Conservation (phyloP, 2,329 filamentous ascomycete species). For the Pseudocercospora macadamiae region DNA sequence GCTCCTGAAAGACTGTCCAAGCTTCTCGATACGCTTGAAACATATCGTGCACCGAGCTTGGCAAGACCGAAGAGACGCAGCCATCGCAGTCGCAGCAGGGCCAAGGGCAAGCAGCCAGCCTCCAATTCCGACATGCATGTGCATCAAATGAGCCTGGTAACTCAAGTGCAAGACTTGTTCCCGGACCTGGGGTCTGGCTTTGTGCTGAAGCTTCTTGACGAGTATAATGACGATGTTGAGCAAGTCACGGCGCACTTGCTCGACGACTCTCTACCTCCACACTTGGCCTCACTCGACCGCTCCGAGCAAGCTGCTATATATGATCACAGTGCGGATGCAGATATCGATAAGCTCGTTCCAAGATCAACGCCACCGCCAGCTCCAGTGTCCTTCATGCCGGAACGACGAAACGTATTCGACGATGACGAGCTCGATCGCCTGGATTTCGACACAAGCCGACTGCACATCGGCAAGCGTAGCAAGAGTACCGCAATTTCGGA, state of each 20-base stretch:
- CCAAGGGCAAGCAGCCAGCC: constrained; percentile 56
- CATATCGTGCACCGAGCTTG: constrained; percentile 59
- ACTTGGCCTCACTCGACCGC: constrained; percentile 67
- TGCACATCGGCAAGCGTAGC: constrained; percentile 78
- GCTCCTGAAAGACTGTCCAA: constrained; percentile 61
- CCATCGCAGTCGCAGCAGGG: constrained; percentile 68
- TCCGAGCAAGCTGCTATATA: constrained; percentile 62
- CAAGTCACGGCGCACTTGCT: constrained; percentile 80
- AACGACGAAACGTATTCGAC: constrained; percentile 75
- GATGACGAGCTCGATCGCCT: constrained; percentile 78
- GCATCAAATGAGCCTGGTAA: constrained; percentile 81
- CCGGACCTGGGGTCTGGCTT: constrained; percentile 84
- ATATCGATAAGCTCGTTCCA: constrained; percentile 54
- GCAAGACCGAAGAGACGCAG: constrained; percentile 57
- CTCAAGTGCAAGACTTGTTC: constrained; percentile 91
- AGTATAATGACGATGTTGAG: constrained; percentile 77
- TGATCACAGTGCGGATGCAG: constrained; percentile 24
- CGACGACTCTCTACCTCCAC: constrained; percentile 71
- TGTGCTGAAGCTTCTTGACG: constrained; percentile 75
- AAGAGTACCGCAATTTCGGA: constrained; percentile 56
- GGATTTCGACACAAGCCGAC: constrained; percentile 63
- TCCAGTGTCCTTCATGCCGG: constrained; percentile 46
- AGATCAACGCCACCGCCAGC: constrained; percentile 57
- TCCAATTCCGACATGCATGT: constrained; percentile 64
- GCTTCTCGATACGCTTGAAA: constrained; percentile 62